A percentile compares a stretch with the other conserved stretches of the same genome.
phyloP scores from a whole-genome alignment of 805 yeast species.

The Candida dajiaensis region DNA sequence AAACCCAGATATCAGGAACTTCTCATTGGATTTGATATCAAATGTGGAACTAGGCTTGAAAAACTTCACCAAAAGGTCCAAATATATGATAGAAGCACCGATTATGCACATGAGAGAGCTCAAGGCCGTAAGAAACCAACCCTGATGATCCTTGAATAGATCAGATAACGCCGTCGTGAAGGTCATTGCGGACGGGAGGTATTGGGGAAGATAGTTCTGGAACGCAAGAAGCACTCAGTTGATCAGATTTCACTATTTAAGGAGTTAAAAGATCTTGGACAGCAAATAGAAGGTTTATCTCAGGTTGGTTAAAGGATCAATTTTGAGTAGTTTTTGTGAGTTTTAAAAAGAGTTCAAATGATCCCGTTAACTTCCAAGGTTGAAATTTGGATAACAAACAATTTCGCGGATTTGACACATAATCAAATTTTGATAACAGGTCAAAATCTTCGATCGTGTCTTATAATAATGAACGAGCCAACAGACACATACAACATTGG shows the following conservation, averaged over 20 bases:
- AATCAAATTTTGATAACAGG: no score
- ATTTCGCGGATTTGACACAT: neutral
- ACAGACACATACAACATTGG: no score
- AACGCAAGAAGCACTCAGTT: no score
- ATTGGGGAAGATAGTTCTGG: no score
- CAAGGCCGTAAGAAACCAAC: slow-evolving; percentile 59
- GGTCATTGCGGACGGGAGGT: neutral
- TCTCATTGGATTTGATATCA: slow-evolving; percentile 50
- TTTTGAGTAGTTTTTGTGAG: no score
- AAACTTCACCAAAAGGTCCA: slow-evolving; percentile 47
- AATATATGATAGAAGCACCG: slow-evolving; percentile 64
- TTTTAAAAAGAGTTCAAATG: no score
- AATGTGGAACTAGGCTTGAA: slow-evolving; percentile 42
- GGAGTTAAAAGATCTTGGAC: no score
- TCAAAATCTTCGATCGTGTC: no score
- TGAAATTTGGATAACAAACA: neutral
- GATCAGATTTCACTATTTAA: no score
- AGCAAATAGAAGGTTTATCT: no score
- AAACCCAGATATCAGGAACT: slow-evolving; percentile 67
- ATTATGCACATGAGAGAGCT: slow-evolving; percentile 65
- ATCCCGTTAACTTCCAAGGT: neutral
- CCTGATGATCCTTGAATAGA: slow-evolving; percentile 27
- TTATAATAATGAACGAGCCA: no score
- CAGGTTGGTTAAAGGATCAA: no score
- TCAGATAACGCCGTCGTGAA: neutral